Evolutionary conservation across 2,329 filamentous ascomycete species (phyloP).

Genomic region (Davidsoniella virescens): DNA sequence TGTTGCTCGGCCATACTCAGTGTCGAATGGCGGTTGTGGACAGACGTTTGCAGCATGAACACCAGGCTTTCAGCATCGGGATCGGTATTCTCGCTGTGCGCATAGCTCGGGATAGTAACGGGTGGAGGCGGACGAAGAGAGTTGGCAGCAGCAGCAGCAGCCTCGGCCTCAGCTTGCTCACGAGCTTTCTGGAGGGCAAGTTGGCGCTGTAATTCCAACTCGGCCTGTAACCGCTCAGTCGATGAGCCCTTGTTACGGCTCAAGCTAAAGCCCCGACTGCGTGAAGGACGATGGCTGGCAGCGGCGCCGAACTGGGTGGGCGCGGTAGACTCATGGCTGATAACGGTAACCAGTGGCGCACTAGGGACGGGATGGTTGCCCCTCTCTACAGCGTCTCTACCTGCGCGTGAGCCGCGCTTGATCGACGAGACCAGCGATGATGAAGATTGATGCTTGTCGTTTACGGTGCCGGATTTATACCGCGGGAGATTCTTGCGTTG

Average conservation of each 20-base stretch:
- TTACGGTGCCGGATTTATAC: background rate
- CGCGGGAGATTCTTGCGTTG: background rate
- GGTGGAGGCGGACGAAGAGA: background rate
- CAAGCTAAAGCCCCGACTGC: constrained; percentile 1
- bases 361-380: too few species aligned
- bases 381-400: too few species aligned
- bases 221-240: background rate
- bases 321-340: too few species aligned
- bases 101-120: background rate
- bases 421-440: constrained; percentile 2
- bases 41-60: constrained; percentile 2
- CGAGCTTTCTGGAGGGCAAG: constrained; percentile 7
- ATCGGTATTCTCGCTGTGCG: background rate
- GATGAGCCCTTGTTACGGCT: background rate
- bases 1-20: background rate
- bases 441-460: background rate
- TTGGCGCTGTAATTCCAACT: constrained; percentile 8
- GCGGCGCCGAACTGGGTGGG: background rate
- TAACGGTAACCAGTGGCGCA: too few species aligned
- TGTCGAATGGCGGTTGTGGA: constrained; percentile 3
- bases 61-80: constrained; percentile 7
- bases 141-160: background rate
- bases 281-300: constrained; percentile 2
- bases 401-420: background rate
- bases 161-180: background rate